phyloP scores from a whole-genome alignment of 805 yeast genomes.

The Ogataea pignaliae region DNA sequence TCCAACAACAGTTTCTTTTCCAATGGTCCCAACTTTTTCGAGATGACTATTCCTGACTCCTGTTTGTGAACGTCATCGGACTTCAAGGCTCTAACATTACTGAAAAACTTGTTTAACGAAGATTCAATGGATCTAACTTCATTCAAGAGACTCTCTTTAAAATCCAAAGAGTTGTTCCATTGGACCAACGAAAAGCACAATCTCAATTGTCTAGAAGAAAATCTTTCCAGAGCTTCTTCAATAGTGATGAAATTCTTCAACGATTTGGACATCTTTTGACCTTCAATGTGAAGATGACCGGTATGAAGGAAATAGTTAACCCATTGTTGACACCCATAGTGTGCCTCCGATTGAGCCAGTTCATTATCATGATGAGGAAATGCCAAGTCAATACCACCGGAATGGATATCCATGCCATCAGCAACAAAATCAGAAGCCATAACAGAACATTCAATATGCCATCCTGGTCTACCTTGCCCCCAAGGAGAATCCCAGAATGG shows the following conservation, averaged over 20 bases:
- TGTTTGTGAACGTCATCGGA: constrained; percentile 55
- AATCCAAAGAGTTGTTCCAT: constrained; percentile 92
- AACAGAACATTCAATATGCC: constrained; percentile 99
- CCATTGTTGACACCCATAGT: constrained; percentile 88
- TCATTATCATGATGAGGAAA: constrained; percentile 99
- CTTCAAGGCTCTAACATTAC: constrained; percentile 76
- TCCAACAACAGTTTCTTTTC: constrained; percentile 49
- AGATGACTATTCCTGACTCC: constrained; percentile 44
- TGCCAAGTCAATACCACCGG: constrained; percentile 96
- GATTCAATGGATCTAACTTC: constrained; percentile 79
- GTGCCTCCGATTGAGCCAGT: constrained; percentile 94
- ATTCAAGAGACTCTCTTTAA: constrained; percentile 71
- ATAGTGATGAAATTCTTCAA: constrained; percentile 93
- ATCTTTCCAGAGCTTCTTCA: constrained; percentile 74
- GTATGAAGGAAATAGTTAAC: constrained; percentile 94
- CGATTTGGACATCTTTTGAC: constrained; percentile 96
- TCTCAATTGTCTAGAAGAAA: constrained; percentile 78
- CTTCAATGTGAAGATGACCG: constrained; percentile 97
- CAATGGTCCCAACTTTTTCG: constrained; percentile 52
- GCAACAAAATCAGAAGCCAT: constrained; percentile 95
- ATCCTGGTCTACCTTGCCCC: constrained; percentile 98
- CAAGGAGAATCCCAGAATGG: constrained; percentile 94
- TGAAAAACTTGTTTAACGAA: constrained; percentile 76
- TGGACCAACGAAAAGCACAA: constrained; percentile 85
- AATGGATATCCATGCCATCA: constrained; percentile 81